Conservation (phyloP, 1,284 basidiomycete species). For the Apiotrichum akiyoshidainum region DNA sequence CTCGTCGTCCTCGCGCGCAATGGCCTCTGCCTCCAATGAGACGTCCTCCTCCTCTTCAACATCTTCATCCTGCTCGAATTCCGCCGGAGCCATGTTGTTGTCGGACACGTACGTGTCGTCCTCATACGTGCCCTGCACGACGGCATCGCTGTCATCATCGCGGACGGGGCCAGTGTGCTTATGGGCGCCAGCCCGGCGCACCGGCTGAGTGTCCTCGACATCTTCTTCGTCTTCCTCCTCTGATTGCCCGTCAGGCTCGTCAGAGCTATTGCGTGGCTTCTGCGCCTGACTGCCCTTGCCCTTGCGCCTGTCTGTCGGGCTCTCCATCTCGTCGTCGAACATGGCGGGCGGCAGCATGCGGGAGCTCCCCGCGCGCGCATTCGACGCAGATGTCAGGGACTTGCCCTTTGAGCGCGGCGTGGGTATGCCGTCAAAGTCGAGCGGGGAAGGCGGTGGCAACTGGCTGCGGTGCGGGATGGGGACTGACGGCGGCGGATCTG, state of each 20-base stretch:
- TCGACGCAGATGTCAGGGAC: too few species aligned
- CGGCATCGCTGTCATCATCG: constrained; percentile 2
- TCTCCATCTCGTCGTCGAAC: not conserved
- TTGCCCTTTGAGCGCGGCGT: constrained; percentile 14
- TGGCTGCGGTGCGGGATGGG: constrained; percentile 21
- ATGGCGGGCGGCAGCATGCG: not conserved
- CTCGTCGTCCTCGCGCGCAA: too few species aligned
- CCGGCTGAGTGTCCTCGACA: constrained; percentile 15
- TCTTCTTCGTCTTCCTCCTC: not conserved
- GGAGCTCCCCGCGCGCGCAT: too few species aligned
- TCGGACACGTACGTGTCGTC: constrained; percentile 5
- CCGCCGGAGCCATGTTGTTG: not conserved
- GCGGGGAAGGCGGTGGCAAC: constrained; percentile 23
- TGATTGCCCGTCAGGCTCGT: not conserved
- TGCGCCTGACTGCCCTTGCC: too few species aligned
- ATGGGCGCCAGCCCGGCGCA: constrained; percentile 2
- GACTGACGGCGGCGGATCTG: constrained; percentile 32
- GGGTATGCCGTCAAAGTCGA: constrained; percentile 29
- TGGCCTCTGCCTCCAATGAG: not conserved
- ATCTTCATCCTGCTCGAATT: constrained; percentile 8
- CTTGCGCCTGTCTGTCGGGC: constrained; percentile 8
- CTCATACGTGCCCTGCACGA: constrained; percentile 1
- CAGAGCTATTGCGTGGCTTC: too few species aligned
- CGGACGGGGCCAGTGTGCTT: not conserved
- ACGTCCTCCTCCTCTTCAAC: constrained; percentile 8